Conservation (phyloP, 177 flowering plant genomes). For the Vitis hybrid region DNA sequence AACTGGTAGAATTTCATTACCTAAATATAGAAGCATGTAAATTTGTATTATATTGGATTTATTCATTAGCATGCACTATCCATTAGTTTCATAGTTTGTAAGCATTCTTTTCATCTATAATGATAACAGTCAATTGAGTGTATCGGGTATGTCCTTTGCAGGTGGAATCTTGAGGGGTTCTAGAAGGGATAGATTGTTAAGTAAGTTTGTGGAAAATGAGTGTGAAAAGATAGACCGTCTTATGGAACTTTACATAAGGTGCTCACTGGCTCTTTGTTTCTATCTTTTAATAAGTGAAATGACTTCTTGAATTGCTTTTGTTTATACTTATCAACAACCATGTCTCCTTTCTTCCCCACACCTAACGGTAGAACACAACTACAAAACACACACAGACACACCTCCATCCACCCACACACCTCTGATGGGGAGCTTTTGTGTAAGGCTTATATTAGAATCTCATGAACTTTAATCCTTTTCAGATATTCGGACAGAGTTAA, state of each 20-base stretch:
- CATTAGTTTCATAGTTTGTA: too few relatives aligned
- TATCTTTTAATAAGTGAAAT: background rate
- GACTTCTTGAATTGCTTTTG: background rate
- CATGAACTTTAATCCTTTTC: conserved; percentile 8
- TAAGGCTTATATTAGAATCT: background rate
- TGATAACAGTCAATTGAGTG: background rate
- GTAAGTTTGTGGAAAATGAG: conserved; percentile 93
- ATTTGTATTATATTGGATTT: too few relatives aligned
- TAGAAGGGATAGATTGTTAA: conserved; percentile 86
- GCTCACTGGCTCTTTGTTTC: background rate
- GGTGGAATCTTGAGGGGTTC: conserved; percentile 90
- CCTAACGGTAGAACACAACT: too few relatives aligned
- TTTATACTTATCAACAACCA: background rate
- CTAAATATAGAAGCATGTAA: too few relatives aligned
- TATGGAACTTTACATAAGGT: conserved; percentile 96
- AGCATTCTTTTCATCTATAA: background rate
- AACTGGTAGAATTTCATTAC: too few relatives aligned
- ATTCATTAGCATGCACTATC: too few relatives aligned
- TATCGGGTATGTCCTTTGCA: conserved; percentile 21
- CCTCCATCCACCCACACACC: too few relatives aligned
- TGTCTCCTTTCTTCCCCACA: too few relatives aligned
- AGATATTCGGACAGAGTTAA: conserved; percentile 88
- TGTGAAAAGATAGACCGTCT: conserved; percentile 95
- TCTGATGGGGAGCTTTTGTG: too few relatives aligned
- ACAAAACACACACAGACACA: too few relatives aligned